Base-by-base conservation (phyloP, 306 rosid genomes). In the Amphicarpaea edgeworthii region DNA sequence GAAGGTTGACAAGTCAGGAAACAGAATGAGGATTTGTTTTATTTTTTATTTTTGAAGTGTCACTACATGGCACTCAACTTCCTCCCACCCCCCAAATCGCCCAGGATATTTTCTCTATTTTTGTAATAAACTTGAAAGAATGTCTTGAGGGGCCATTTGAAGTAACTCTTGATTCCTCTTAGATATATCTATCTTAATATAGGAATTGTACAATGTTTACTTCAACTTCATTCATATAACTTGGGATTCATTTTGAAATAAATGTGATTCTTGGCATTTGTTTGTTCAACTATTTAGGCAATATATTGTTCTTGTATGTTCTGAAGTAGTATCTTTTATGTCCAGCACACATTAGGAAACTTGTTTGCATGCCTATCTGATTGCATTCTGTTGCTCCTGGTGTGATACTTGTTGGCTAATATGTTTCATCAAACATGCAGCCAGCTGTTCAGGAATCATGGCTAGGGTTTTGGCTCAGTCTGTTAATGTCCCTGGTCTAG, bases 391-490 rank as follows among this genome's bases (percentile, higher is more conserved):
- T 64, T 83, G 21, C 53, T 47, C 54, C 42, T 79, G 46, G 26
- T 20, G 32, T 68, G n/a, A 61, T 63, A 38, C 73, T 19, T 51
- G 75, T 20, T 9, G 15, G 37, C 80, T 81, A 58, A 76, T 73
- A 17, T 12, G 42, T 67, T 20, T 74, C 43, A 45, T 65, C 7
- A 34, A 37, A 28, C 59, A 50, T 78, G 82, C 88, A 81, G 89
- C 70, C 40, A 24, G 73, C 55, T 43, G 32, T 80, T 69, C 21
- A 15, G 82, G 61, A 61, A 72, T 87, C 87, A 94, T 94, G 98
- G 90, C 93, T 61, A 83, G 87, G 87, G 87, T 86, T 84, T 86
- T 95, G 82, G 92, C 93, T 75, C 98, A 95, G 85, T 86, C 98
- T 12, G 59, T 90, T 67, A 85, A 84, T 86, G 70, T 87, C 71